Conservation (phyloP, 495 filamentous ascomycete genomes). For the Trichoderma gamsii region DNA sequence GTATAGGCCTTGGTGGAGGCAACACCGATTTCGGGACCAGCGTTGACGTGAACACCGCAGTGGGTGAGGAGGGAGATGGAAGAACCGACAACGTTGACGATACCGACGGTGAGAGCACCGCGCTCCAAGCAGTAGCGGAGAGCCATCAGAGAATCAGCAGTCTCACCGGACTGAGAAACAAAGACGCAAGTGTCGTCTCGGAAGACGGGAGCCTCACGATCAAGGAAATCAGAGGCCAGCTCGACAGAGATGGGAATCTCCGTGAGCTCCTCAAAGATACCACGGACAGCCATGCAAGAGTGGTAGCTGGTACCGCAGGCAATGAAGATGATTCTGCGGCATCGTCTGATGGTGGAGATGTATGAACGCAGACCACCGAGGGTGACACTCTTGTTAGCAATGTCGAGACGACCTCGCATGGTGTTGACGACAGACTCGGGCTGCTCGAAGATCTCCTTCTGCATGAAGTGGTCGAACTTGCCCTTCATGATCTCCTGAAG, state of each 20-base stretch:
- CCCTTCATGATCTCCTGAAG: slow-evolving; percentile 99
- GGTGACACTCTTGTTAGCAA: slow-evolving; percentile 86
- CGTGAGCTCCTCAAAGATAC: slow-evolving; percentile 93
- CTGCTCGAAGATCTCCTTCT: slow-evolving; percentile 99
- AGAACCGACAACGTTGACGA: slow-evolving; percentile 96
- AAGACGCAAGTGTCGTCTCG: slow-evolving; percentile 98
- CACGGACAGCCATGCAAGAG: slow-evolving; percentile 98
- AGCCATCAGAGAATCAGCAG: slow-evolving; percentile 96
- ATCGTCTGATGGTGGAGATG: slow-evolving; percentile 91
- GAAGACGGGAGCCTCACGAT: slow-evolving; percentile 97
- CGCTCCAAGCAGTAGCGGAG: slow-evolving; percentile 96
- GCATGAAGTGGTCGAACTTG: slow-evolving; percentile 99
- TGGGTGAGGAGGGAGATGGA: slow-evolving; percentile 97
- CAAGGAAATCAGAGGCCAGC: slow-evolving; percentile 95
- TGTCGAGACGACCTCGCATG: slow-evolving; percentile 96
- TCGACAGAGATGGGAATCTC: slow-evolving; percentile 98
- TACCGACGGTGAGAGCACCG: slow-evolving; percentile 91
- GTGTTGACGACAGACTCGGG: slow-evolving; percentile 99
- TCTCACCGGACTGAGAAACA: slow-evolving; percentile 97
- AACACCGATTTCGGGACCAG: slow-evolving; percentile 96
- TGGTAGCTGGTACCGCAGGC: slow-evolving; percentile 97
- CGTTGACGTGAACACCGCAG: slow-evolving; percentile 99
- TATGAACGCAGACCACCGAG: slow-evolving; percentile 93
- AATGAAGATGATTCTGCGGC: slow-evolving; percentile 95
- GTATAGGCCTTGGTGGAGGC: slow-evolving; percentile 99